These are phyloP conservation scores for Actinidia arguta DNA, from an alignment of 179 eudicot genomes.

Conservation along the genomic window DNA sequence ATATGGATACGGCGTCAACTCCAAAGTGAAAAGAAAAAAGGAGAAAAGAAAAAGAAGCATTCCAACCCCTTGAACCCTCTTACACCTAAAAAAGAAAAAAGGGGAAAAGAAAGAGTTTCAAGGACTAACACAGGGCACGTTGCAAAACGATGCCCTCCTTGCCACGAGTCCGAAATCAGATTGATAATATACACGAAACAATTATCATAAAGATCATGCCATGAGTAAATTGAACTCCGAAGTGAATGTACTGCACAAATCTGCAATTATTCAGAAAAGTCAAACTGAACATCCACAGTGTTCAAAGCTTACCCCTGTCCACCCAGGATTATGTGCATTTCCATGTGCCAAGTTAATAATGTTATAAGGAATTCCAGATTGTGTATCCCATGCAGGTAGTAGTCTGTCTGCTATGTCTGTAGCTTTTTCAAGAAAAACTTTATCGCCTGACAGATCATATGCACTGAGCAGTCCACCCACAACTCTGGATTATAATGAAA, in stretches of 20 bases:
- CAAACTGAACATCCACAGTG: neutral
- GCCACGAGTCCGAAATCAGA: neutral
- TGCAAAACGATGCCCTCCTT: neutral
- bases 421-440: slow-evolving; percentile 94
- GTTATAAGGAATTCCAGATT: slow-evolving; percentile 93
- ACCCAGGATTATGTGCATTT: slow-evolving; percentile 91
- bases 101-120: too few relatives aligned
- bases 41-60: too few relatives aligned
- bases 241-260: neutral
- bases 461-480: slow-evolving; percentile 99
- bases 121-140: too few relatives aligned
- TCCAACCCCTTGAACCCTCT: too few relatives aligned
- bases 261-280: neutral
- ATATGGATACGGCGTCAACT: too few relatives aligned
- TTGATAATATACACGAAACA: neutral
- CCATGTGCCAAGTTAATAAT: slow-evolving; percentile 88
- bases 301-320: slow-evolving; percentile 88
- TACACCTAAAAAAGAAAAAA: too few relatives aligned
- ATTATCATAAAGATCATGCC: neutral
- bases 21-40: too few relatives aligned
- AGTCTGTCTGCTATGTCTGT: slow-evolving; percentile 95
- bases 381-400: slow-evolving; percentile 97
- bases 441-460: slow-evolving; percentile 95
- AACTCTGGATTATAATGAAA: slow-evolving; percentile 62
- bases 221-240: neutral